Base-by-base conservation (phyloP, 306 rosid species). In the Quercus parvula region DNA sequence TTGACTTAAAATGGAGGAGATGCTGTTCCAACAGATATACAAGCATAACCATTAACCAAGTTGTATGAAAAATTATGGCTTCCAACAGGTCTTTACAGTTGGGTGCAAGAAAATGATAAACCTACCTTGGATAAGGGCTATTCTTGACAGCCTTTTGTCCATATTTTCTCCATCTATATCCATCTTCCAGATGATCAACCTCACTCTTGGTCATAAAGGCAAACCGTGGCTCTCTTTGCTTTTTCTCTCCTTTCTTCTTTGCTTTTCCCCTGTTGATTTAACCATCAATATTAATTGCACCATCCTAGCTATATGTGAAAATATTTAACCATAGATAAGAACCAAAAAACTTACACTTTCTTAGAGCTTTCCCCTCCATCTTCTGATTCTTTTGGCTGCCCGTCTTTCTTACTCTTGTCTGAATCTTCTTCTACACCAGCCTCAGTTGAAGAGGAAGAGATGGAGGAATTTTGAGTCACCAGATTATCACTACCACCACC, bases 131-230 rank as follows among this genome's bases (percentile, higher is more conserved):
- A 41, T 85, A 92, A 35, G 97, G 97, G 79, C 97, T 92, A 76
- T 92, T 91, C 77, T 92, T 92, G 30, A 92, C 96, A 62, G 97
- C 97, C 70, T 92, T 92, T 30, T 92, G 97, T 31, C 97, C 97
- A 81, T 92, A 92, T 84, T 92, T 92, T 79, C 97, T 92, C 97
- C 97, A 92, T 80, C 97, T 82, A 31, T 92, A 92, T 19, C 97
- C 97, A 78, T 92, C 97, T 89, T 92, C 97, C 12, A 92, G 89
- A 52, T 92, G 97, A 85, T 92, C 97, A 75, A 92, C 96, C 85
- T 92, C 97, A 81, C 97, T 92, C 88, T 91, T 92, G 9, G 97
- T 92, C 91, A 91, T 88, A 90, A 92, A 92, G 0, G 97, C 91
- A 86, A 92, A 90, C 67, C 96, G 81, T 27, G 97, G 96, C 63